phyloP scores from a whole-genome alignment of 768 basidiomycete species.

The Hypholoma fasciculare region DNA sequence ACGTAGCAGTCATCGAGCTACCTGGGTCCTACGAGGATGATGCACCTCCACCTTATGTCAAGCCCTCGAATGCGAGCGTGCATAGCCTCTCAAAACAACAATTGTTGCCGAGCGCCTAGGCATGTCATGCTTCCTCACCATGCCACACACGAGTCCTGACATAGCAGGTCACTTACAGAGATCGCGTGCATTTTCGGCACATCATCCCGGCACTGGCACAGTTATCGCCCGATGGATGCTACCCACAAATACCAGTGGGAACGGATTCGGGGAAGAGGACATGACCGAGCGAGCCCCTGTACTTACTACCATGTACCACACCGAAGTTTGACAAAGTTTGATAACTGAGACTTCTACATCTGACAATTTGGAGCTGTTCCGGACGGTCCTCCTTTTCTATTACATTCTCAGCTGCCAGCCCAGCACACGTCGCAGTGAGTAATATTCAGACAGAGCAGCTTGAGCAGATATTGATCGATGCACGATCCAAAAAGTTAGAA shows the following conservation, averaged over 20 bases:
- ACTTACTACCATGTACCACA: too few relatives aligned
- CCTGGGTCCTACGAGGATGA: not conserved
- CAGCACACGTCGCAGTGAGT: not conserved
- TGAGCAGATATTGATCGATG: not conserved
- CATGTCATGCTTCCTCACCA: not conserved
- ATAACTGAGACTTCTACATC: too few relatives aligned
- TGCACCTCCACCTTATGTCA: not conserved
- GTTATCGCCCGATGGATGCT: too few relatives aligned
- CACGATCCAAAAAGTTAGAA: not conserved
- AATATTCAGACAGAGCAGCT: not conserved
- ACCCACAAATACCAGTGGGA: too few relatives aligned
- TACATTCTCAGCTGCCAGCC: not conserved
- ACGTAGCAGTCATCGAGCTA: not conserved
- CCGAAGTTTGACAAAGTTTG: too few relatives aligned
- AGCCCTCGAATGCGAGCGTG: not conserved
- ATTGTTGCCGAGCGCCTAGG: not conserved
- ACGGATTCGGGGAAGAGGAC: too few relatives aligned
- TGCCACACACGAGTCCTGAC: not conserved
- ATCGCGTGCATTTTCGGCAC: too few relatives aligned
- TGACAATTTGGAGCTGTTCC: not conserved
- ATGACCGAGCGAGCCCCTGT: too few relatives aligned
- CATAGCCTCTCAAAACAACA: not conserved
- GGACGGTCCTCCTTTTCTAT: not conserved
- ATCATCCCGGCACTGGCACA: too few relatives aligned
- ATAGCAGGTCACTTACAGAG: not conserved